Evolutionary conservation across 257 asterid species (phyloP).

Genomic region (Ophiorrhiza pumila): DNA sequence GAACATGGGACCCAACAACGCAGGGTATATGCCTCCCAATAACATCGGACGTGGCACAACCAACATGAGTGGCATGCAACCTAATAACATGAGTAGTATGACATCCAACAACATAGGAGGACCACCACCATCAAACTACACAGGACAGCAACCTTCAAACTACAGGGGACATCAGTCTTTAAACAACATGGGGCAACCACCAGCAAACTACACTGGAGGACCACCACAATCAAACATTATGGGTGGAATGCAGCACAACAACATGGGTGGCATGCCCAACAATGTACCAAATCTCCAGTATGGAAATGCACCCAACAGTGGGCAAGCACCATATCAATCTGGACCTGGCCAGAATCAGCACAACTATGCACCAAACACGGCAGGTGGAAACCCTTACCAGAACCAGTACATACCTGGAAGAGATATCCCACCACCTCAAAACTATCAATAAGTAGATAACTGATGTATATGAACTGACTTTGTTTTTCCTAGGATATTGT

Average conservation of each 20-base stretch:
- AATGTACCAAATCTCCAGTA: slow-evolving; percentile 30
- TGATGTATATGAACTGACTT: slow-evolving; percentile 21
- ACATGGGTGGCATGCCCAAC: slow-evolving; percentile 13
- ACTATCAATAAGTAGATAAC: slow-evolving; percentile 12
- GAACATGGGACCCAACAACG: slow-evolving; percentile 26
- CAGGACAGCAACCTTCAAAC: slow-evolving; percentile 20
- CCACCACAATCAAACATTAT: no score
- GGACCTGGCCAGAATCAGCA: slow-evolving; percentile 39
- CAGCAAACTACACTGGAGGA: no score
- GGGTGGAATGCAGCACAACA: slow-evolving; percentile 31
- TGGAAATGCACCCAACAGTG: slow-evolving; percentile 21
- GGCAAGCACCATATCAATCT: slow-evolving; percentile 30
- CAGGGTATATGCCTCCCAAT: slow-evolving; percentile 10
- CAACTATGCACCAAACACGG: slow-evolving; percentile 30
- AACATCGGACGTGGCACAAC: slow-evolving; percentile 24
- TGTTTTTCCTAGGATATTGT: slow-evolving; percentile 7
- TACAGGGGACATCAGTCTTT: no score
- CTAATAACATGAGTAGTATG: slow-evolving; percentile 32
- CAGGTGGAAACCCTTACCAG: slow-evolving; percentile 34
- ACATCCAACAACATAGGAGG: slow-evolving; percentile 26
- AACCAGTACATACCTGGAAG: slow-evolving; percentile 53
- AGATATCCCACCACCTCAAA: slow-evolving; percentile 33
- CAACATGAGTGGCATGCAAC: slow-evolving; percentile 10
- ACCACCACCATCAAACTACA: slow-evolving; percentile 24
- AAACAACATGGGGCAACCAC: no score